Evolutionary conservation across 1,284 basidiomycete genomes (phyloP), one percentile per base, ranked within the genome.

Genomic region (Ustilago sp.): DNA sequence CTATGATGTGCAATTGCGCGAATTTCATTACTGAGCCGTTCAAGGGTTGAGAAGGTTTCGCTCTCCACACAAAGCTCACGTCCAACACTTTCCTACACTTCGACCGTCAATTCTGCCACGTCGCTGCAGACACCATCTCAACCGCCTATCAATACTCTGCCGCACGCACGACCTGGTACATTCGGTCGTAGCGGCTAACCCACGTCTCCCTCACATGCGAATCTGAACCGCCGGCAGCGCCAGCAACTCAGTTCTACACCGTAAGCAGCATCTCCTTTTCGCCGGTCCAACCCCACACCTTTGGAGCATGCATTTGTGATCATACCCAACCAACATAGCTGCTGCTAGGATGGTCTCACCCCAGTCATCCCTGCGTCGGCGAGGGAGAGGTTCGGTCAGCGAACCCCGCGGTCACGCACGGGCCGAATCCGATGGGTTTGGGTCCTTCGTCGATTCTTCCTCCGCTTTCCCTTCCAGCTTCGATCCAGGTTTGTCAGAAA

Each of bases 391-490:
- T n/a, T 77, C 74, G 8, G 47, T 77, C 43, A 69, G 66, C 13
- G 66, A 63, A 48, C 23, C 64, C 19, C 56, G 48, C 1, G 63
- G 61, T 8, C 75, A 77, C 23, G 58, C 63, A 11, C 38, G 63
- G n/a, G 35, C 59, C 28, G 66, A 67, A 43, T 78, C 71, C 5
- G 71, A 78, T 48, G 76, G 71, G 39, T 78, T 78, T 48, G 72
- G 76, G 12, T 78, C 76, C 56, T 78, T 78, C 17, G 72, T 78
- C 56, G 76, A 74, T 15, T 54, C 76, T 6, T 63, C 68, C 7
- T 54, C 64, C 12, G 52, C 71, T 6, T 68, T 71, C 32, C 68
- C 75, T 3, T 59, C 59, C 19, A 63, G 61, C 57, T 78, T 74
- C 35, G 76, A 78, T 23, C 62, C 67, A 2, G 52, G 55, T 31